phyloP scores from a whole-genome alignment of 2,329 filamentous ascomycete species.

The Colletotrichum sansevieriae region DNA sequence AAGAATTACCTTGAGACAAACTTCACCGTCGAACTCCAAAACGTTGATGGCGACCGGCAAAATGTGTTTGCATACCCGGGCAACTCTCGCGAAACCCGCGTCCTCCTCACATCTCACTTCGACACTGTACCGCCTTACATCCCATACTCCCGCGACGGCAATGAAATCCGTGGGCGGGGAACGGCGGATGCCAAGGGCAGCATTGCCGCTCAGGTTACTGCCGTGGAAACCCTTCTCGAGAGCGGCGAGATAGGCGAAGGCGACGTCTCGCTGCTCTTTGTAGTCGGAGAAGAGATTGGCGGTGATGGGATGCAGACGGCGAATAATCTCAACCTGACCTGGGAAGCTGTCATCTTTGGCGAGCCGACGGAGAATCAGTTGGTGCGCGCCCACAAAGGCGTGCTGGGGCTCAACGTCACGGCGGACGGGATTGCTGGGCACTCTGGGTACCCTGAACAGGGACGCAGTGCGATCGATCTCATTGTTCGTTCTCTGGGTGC shows the following conservation, averaged over 20 bases:
- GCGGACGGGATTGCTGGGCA: constrained; percentile 84
- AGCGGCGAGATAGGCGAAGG: constrained; percentile 55
- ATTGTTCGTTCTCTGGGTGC: constrained; percentile 78
- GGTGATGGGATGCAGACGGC: constrained; percentile 81
- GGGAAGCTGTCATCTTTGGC: constrained; percentile 85
- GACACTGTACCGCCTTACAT: constrained; percentile 82
- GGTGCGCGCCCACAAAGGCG: constrained; percentile 92
- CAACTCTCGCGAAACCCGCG: constrained; percentile 62
- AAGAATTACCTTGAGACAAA: constrained; percentile 70
- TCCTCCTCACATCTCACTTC: constrained; percentile 83
- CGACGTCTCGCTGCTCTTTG: constrained; percentile 73
- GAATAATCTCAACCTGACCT: constrained; percentile 52
- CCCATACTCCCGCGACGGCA: constrained; percentile 71
- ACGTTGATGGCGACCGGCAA: constrained; percentile 62
- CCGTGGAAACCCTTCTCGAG: constrained; percentile 68
- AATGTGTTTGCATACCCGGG: constrained; percentile 81
- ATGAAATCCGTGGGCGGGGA: constrained; percentile 77
- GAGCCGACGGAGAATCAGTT: constrained; percentile 93
- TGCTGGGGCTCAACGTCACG: constrained; percentile 73
- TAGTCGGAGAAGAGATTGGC: constrained; percentile 85
- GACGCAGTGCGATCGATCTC: constrained; percentile 85
- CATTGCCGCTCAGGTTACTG: constrained; percentile 80
- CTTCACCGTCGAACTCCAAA: constrained; percentile 58
- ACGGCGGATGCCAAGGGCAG: constrained; percentile 79
- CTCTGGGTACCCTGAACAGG: constrained; percentile 92